Percentiles rank a stretch among this genome's conserved stretches.
Conservation (phyloP, 2,329 filamentous ascomycete species). For the Nannizzia gypsea region DNA sequence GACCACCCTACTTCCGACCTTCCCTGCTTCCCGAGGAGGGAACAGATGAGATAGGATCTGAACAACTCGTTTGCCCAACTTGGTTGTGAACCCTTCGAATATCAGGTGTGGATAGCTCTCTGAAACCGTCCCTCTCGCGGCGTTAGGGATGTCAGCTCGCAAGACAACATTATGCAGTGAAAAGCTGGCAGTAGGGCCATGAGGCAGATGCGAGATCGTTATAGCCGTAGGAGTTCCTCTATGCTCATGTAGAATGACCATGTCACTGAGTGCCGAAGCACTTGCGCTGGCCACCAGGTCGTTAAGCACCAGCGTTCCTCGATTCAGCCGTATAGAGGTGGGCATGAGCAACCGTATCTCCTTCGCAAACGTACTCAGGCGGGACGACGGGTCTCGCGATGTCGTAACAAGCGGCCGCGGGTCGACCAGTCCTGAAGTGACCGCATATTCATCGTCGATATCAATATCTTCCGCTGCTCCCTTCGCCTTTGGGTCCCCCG, state of each 20-base stretch:
- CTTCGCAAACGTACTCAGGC: conserved; percentile 82
- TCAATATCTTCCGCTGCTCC: conserved; percentile 71
- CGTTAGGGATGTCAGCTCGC: conserved; percentile 82
- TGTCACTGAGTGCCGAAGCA: conserved; percentile 66
- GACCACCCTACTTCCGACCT: conserved; percentile 77
- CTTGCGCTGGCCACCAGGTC: conserved; percentile 76
- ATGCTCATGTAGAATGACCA: conserved; percentile 83
- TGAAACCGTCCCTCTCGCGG: conserved; percentile 72
- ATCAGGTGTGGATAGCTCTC: conserved; percentile 91
- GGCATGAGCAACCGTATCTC: conserved; percentile 76
- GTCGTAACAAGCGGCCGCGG: conserved; percentile 84
- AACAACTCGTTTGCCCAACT: conserved; percentile 67
- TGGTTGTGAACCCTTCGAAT: conserved; percentile 83
- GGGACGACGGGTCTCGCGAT: conserved; percentile 71
- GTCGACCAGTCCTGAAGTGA: conserved; percentile 82
- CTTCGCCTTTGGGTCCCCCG: conserved; percentile 54
- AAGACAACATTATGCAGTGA: conserved; percentile 86
- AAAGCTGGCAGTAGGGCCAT: conserved; percentile 79
- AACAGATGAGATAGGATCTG: conserved; percentile 92
- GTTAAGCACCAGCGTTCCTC: conserved; percentile 77
- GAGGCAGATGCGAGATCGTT: conserved; percentile 75
- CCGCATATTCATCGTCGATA: conserved; percentile 81
- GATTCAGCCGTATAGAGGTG: conserved; percentile 76
- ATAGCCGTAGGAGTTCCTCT: conserved; percentile 83
- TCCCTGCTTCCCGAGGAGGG: conserved; percentile 73